Evolutionary conservation across 176 grass and related monocot species (phyloP).

Genomic region (Canna indica): DNA sequence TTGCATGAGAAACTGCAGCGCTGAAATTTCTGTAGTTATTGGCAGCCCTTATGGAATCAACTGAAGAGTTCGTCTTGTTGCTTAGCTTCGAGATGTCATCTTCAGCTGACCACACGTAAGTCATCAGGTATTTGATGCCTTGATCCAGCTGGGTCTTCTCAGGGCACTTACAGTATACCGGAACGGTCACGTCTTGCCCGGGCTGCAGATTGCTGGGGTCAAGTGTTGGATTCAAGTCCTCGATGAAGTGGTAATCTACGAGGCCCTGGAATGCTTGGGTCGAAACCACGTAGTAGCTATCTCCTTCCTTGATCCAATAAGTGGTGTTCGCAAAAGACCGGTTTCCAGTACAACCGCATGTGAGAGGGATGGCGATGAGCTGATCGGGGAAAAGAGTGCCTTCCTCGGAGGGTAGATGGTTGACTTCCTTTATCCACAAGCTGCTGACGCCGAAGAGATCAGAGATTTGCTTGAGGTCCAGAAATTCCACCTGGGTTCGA

Average conservation of each 20-base stretch:
- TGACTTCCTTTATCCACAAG: conserved; percentile 27
- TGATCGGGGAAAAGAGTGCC: conserved; percentile 31
- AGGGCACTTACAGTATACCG: conserved; percentile 48
- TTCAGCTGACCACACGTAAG: conserved; percentile 35
- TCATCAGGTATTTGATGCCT: conserved; percentile 22
- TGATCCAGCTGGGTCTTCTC: conserved; percentile 4
- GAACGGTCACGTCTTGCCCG: conserved; percentile 29
- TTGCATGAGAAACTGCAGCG: conserved; percentile 17
- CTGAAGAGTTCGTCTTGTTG: conserved; percentile 24
- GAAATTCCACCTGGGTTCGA: conserved; percentile 32
- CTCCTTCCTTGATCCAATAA: conserved; percentile 26
- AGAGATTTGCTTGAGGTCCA: conserved; percentile 34
- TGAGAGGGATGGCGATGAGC: conserved; percentile 40
- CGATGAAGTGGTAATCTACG: conserved; percentile 13
- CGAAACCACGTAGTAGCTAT: conserved; percentile 40
- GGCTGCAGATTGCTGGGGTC: not conserved
- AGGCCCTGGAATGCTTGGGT: conserved; percentile 31
- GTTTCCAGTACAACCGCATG: conserved; percentile 36
- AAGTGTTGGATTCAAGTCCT: conserved; percentile 24
- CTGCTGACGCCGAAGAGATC: conserved; percentile 51
- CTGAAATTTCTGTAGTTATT: conserved; percentile 33
- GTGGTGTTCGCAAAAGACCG: conserved; percentile 41
- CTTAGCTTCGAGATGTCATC: conserved; percentile 31
- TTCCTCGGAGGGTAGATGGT: conserved; percentile 38
- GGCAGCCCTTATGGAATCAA: conserved; percentile 6